phyloP scores from a whole-genome alignment of 164 flowering plant genomes.

The Brasenia schreberi region DNA sequence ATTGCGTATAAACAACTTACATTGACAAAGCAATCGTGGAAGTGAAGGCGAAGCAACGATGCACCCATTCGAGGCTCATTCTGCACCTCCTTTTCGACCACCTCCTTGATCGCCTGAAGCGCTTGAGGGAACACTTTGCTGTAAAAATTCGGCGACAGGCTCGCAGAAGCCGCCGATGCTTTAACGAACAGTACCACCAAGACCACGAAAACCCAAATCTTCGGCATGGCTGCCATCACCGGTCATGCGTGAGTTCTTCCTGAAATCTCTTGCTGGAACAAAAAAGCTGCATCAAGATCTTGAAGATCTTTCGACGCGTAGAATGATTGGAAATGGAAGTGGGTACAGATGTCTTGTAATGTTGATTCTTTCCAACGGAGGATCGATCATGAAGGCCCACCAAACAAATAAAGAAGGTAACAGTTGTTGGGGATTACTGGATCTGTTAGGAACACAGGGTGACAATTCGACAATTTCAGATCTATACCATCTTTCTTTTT shows the following conservation, averaged over 20 bases:
- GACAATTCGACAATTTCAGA: no score
- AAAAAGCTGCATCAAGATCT: not conserved
- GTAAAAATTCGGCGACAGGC: constrained; percentile 13
- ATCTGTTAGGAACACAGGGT: no score
- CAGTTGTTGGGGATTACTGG: no score
- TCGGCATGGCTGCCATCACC: not conserved
- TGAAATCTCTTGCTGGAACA: not conserved
- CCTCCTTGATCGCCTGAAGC: constrained; percentile 8
- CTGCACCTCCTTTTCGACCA: constrained; percentile 10
- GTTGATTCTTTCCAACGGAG: no score
- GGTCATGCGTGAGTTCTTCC: not conserved
- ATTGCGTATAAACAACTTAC: constrained; percentile 7
- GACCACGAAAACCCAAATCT: not conserved
- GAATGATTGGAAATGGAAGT: no score
- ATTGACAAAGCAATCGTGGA: constrained; percentile 17
- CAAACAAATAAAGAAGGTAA: no score
- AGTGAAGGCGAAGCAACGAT: constrained; percentile 14
- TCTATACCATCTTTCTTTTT: no score
- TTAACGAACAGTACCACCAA: not conserved
- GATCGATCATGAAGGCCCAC: no score
- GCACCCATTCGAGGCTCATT: constrained; percentile 21
- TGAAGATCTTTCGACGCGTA: no score
- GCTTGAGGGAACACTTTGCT: constrained; percentile 14
- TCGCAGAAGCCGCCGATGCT: not conserved
- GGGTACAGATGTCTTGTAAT: no score